Base-by-base conservation (phyloP, 2,329 filamentous ascomycete species). In the Leptographium flavum region DNA sequence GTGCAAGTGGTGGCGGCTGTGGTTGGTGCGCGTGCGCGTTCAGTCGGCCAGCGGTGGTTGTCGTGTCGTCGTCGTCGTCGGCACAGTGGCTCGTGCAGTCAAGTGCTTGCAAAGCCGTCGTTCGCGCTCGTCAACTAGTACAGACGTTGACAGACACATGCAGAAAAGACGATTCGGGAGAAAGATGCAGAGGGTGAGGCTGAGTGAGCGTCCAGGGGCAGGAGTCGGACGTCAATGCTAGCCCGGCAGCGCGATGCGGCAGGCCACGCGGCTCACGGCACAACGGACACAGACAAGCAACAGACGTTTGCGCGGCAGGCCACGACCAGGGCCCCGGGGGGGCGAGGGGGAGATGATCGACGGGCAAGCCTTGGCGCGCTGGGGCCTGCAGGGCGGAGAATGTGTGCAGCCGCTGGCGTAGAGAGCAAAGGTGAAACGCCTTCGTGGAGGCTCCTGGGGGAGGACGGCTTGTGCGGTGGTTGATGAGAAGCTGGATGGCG, bases 401-500 rank as follows among this genome's bases (percentile, higher is more conserved):
- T 27, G n/a, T n/a, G n/a, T n/a, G n/a, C n/a, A 27, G 25, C 25
- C 25, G 25, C 25, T 6, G 25, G 10, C 25, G 25, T 6, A 27
- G 6, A 27, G 25, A 27, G 10, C 6, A 6, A 40, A 31, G 22
- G 13, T 42, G 39, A 33, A 42, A 42, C 39, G 39, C n/a, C 3
- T n/a, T 40, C 17, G 27, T 30, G 13, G 25, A 30, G 39, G 27
- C n/a, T n/a, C n/a, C n/a, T n/a, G n/a, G n/a, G n/a, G n/a, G n/a
- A n/a, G n/a, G n/a, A n/a, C n/a, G n/a, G n/a, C 17, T n/a, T 39
- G 39, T 23, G 39, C 22, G 27, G 39, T n/a, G 22, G 42, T 44
- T 39, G 36, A n/a, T 28, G 5, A 37, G 15, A 11, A 17, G 32
- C 45, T 43, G 33, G 45, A 45, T 49, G 47, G 47, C 45, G 49